Evolutionary conservation across 768 basidiomycete species (phyloP).

Genomic region (Termitomyces bulborhizus): DNA sequence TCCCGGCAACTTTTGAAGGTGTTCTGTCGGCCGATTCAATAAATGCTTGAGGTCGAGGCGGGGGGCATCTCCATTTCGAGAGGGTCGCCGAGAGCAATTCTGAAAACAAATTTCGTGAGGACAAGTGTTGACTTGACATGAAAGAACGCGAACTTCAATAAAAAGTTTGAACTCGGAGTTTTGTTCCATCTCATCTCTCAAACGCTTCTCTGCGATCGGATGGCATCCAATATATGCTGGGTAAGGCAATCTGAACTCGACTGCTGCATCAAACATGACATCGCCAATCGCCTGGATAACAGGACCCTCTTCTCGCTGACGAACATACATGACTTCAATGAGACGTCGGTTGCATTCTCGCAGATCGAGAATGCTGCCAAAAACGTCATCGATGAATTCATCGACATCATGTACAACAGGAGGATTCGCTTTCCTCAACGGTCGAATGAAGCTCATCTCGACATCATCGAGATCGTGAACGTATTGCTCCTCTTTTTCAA

Average conservation of each 20-base stretch:
- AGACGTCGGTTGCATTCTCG: constrained; percentile 76
- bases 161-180: constrained; percentile 82
- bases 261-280: constrained; percentile 80
- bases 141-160: constrained; percentile 58
- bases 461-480: constrained; percentile 81
- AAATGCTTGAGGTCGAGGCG: constrained; percentile 70
- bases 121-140: neutral
- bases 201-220: constrained; percentile 76
- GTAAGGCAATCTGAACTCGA: constrained; percentile 84
- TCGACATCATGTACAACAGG: constrained; percentile 52
- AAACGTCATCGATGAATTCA: constrained; percentile 85
- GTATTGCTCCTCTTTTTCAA: constrained; percentile 86
- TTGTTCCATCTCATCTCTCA: constrained; percentile 80
- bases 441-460: constrained; percentile 57
- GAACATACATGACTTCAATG: constrained; percentile 81
- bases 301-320: constrained; percentile 80
- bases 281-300: constrained; percentile 86
- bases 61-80: constrained; percentile 31
- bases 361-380: constrained; percentile 85
- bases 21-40: constrained; percentile 73
- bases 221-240: constrained; percentile 81
- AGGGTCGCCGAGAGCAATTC: constrained; percentile 36
- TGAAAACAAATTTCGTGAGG: constrained; percentile 12
- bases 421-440: constrained; percentile 39
- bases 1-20: constrained; percentile 80